Conservation (phyloP, 2,329 filamentous ascomycete species). For the Spiromastix sp. region DNA sequence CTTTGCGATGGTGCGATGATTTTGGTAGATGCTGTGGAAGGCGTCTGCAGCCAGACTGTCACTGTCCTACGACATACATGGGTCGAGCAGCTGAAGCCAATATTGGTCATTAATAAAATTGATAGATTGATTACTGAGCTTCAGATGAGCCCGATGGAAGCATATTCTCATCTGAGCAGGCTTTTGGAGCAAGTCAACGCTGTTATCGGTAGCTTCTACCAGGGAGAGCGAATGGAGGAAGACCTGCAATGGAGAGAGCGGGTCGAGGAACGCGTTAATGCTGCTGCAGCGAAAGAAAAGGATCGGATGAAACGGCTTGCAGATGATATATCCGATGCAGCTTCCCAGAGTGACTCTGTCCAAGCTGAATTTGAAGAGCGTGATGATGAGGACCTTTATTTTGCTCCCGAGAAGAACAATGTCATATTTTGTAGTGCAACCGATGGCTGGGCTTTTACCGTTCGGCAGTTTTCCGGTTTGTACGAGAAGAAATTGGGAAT, state of each 20-base stretch:
- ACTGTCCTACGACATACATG: slow-evolving; percentile 91
- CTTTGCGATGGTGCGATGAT: slow-evolving; percentile 92
- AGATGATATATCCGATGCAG: slow-evolving; percentile 39
- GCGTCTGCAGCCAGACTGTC: slow-evolving; percentile 96
- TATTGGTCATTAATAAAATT: slow-evolving; percentile 97
- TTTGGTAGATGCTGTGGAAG: slow-evolving; percentile 91
- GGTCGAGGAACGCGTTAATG: slow-evolving; percentile 76
- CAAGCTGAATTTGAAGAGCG: slow-evolving; percentile 67
- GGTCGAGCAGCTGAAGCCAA: slow-evolving; percentile 88
- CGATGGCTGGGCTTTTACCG: slow-evolving; percentile 98
- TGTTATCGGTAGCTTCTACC: slow-evolving; percentile 93
- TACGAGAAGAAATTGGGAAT: slow-evolving; percentile 98
- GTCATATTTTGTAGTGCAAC: slow-evolving; percentile 97
- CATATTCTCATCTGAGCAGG: slow-evolving; percentile 79
- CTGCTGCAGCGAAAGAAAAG: slow-evolving; percentile 54
- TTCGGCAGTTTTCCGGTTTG: slow-evolving; percentile 81
- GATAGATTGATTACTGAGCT: slow-evolving; percentile 88
- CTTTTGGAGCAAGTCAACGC: slow-evolving; percentile 94
- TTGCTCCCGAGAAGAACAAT: slow-evolving; percentile 95
- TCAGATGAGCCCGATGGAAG: slow-evolving; percentile 83
- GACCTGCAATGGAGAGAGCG: slow-evolving; percentile 91
- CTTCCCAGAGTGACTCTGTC: slow-evolving; percentile 39
- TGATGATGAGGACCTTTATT: slow-evolving; percentile 95
- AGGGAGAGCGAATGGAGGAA: slow-evolving; percentile 97
- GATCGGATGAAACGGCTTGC: slow-evolving; percentile 28